Evolutionary conservation across 2,329 filamentous ascomycete genomes (phyloP).

Genomic region (Geosmithia putterillii): DNA sequence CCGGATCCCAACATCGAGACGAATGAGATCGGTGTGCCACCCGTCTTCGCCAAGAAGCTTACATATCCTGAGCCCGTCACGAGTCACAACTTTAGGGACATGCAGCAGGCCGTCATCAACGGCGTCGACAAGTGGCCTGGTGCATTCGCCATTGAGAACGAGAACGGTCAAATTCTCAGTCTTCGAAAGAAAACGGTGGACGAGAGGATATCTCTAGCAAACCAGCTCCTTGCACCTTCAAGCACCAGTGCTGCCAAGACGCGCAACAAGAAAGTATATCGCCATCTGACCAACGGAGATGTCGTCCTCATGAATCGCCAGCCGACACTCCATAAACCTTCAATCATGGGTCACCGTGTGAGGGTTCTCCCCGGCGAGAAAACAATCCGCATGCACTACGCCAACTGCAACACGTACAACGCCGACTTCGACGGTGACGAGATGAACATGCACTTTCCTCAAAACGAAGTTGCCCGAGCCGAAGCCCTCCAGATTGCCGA

Average conservation of each 20-base stretch:
- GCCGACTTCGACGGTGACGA: slow-evolving; percentile 99
- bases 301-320: slow-evolving; percentile 98
- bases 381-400: slow-evolving; percentile 98
- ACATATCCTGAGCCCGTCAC: slow-evolving; percentile 97
- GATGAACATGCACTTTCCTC: slow-evolving; percentile 99
- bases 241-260: slow-evolving; percentile 61
- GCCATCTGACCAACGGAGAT: slow-evolving; percentile 91
- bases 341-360: slow-evolving; percentile 96
- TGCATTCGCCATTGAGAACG: slow-evolving; percentile 87
- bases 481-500: slow-evolving; percentile 91
- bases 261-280: slow-evolving; percentile 90
- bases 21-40: slow-evolving; percentile 94
- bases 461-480: slow-evolving; percentile 86
- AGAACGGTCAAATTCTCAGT: slow-evolving; percentile 83
- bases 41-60: slow-evolving; percentile 92
- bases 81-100: slow-evolving; percentile 89
- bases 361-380: slow-evolving; percentile 88
- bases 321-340: slow-evolving; percentile 94
- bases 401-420: slow-evolving; percentile 99
- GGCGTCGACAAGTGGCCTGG: slow-evolving; percentile 90
- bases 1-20: slow-evolving; percentile 98
- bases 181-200: slow-evolving; percentile 78
- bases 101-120: slow-evolving; percentile 94
- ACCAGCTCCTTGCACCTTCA: slow-evolving; percentile 81
- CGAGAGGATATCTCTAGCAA: slow-evolving; percentile 79